Percentiles rank a stretch among this genome's conserved stretches.
These are phyloP conservation scores for Mimosa bimucronata DNA, from an alignment of 306 rosid species.

Conservation along the genomic window DNA sequence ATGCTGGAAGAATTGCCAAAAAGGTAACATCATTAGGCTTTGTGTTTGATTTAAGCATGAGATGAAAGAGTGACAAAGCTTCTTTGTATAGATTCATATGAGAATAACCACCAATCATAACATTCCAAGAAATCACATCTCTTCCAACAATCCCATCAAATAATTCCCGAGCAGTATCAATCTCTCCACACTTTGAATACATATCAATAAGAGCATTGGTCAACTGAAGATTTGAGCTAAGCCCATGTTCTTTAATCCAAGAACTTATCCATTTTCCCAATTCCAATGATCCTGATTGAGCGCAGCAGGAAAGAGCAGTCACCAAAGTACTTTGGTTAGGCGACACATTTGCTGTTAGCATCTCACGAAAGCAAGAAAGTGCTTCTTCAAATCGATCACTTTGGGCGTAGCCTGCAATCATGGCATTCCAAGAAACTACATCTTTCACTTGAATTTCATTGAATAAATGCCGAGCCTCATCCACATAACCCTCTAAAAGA, in stretches of 20 bases:
- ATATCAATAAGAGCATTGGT: constrained; percentile 72
- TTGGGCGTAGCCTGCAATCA: constrained; percentile 79
- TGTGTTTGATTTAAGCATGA: constrained; percentile 59
- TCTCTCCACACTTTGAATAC: constrained; percentile 78
- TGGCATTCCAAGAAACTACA: constrained; percentile 88
- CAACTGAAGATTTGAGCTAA: constrained; percentile 57
- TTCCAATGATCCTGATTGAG: constrained; percentile 56
- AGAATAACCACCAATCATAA: constrained; percentile 80
- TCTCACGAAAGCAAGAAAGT: constrained; percentile 54
- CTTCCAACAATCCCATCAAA: constrained; percentile 63
- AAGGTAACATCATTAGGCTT: constrained; percentile 89
- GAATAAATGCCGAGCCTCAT: constrained; percentile 65
- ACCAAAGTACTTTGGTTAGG: constrained; percentile 71
- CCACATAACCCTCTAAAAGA: constrained; percentile 54
- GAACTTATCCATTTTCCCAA: constrained; percentile 64
- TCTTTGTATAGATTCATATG: constrained; percentile 53
- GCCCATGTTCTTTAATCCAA: constrained; percentile 61
- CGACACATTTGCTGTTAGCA: constrained; percentile 48
- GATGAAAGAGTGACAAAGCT: constrained; percentile 64
- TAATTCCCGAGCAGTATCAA: constrained; percentile 58
- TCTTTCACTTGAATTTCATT: constrained; percentile 63
- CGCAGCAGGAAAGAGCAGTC: constrained; percentile 70
- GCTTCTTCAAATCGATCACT: constrained; percentile 61
- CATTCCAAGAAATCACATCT: constrained; percentile 88
- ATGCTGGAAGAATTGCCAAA: constrained; percentile 70